Conservation (phyloP, 768 basidiomycete species). For the Rhodotorula paludigena region DNA sequence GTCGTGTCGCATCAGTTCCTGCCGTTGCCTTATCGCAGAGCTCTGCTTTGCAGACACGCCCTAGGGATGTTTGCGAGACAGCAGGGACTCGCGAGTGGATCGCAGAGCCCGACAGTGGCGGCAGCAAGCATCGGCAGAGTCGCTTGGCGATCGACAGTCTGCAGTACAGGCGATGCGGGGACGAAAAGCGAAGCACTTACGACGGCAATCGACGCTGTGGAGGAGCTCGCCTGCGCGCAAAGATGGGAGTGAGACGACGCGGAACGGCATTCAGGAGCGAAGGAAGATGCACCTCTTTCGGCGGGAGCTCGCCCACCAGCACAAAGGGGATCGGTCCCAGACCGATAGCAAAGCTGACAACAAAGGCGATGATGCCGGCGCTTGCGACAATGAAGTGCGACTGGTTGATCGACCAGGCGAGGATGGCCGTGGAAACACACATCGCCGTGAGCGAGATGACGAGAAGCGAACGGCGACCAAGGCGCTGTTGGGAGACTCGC, state of each 20-base stretch:
- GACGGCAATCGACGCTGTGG: constrained; percentile 45
- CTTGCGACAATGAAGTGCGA: constrained; percentile 41
- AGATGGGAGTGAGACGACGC: background rate
- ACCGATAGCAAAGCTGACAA: constrained; percentile 78
- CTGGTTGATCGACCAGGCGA: constrained; percentile 45
- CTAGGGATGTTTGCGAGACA: too few species aligned
- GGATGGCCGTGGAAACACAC: constrained; percentile 43
- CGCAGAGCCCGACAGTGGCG: too few species aligned
- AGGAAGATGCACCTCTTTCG: constrained; percentile 55
- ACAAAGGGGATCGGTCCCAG: constrained; percentile 90
- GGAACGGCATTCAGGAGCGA: background rate
- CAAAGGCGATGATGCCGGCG: constrained; percentile 44
- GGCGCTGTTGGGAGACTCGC: constrained; percentile 29
- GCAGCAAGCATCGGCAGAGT: too few species aligned
- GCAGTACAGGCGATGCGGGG: constrained; percentile 43
- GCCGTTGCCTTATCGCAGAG: too few species aligned
- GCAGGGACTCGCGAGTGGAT: too few species aligned
- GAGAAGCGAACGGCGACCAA: constrained; percentile 46
- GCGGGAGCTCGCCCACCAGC: constrained; percentile 83
- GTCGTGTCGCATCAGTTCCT: too few species aligned
- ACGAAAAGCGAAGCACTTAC: constrained; percentile 45
- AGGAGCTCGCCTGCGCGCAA: constrained; percentile 45
- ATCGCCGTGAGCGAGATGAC: constrained; percentile 45
- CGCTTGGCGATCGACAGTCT: too few species aligned
- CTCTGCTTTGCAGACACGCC: too few species aligned